Evolutionary conservation across 1,139 yeast species (phyloP), one percentile per base, ranked within the genome.

Genomic region (Blastobotrys petasosporus): DNA sequence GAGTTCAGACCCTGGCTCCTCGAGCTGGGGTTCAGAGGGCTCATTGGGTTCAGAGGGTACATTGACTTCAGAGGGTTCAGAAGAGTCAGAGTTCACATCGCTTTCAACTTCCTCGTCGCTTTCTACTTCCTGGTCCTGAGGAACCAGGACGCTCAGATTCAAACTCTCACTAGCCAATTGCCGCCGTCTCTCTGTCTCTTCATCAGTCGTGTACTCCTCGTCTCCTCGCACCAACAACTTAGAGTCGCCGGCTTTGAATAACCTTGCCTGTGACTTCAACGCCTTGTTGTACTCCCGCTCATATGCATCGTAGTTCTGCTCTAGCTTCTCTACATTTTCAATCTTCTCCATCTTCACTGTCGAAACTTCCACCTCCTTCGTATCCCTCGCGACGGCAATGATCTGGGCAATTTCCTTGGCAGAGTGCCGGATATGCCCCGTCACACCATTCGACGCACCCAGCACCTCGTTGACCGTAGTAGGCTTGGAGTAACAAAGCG

Each of bases 401-500:
- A 85, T 55, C 15, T 66, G 69, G 0, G 88, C 82, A 33, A 87
- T 56, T 39, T 73, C 77, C 48, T 72, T 71, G 1, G 85, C 77
- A 62, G 75, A 71, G 35, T 72, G 67, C 53, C 85, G 73, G 32
- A 79, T 85, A 60, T 69, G 71, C 45, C 78, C 82, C 12, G 82
- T 74, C 32, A 74, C 70, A 47, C 66, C 73, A 48, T 68, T 74
- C 39, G 75, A 74, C 15, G 70, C 73, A 30, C 74, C 69, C 35
- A 84, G 62, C 2, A 86, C 77, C n/a, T 79, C 80, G 13, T 71
- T 68, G 0, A 76, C 67, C 49, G 75, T 80, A 0, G 76, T 73
- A 1, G 95, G 94, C 38, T 71, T 68, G 10, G 71, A 57, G 10
- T 75, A 69, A 3, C 82, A 80, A 44, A 92, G 65, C 1, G 82